Evolutionary conservation across 2,329 filamentous ascomycete species (phyloP).

Genomic region (Diaporthe nobilis): DNA sequence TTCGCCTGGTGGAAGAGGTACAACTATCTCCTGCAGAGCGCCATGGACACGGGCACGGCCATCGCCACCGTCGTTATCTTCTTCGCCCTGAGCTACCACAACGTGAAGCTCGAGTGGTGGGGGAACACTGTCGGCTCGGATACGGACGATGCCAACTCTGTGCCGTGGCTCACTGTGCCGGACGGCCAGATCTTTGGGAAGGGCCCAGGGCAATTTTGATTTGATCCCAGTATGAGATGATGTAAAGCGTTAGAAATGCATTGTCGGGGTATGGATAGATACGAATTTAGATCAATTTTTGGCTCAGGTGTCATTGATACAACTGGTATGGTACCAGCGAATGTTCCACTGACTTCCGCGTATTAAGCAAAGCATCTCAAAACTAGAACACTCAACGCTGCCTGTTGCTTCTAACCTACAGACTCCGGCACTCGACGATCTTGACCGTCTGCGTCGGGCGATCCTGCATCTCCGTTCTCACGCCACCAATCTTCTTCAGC

Average conservation of each 20-base stretch:
- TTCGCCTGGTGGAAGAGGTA: conserved; percentile 53
- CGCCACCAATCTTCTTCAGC: conserved; percentile 28
- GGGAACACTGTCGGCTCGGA: conserved; percentile 52
- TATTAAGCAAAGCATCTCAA: no score
- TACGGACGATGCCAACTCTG: conserved; percentile 52
- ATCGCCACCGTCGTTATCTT: conserved; percentile 52
- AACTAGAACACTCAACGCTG: no score
- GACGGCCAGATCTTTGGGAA: conserved; percentile 50
- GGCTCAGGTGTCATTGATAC: no score
- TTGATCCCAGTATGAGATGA: rapidly evolving
- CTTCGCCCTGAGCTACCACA: conserved; percentile 51
- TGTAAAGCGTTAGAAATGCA: not conserved
- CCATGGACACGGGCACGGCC: conserved; percentile 53
- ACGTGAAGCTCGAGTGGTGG: conserved; percentile 52
- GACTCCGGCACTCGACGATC: conserved; percentile 28
- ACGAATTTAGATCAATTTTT: not conserved
- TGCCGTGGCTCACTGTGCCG: conserved; percentile 51
- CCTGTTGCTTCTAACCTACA: not conserved
- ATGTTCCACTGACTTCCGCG: no score
- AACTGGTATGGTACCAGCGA: no score
- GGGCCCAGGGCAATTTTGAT: conserved; percentile 49
- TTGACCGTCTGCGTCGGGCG: conserved; percentile 32
- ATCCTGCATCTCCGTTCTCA: conserved; percentile 33
- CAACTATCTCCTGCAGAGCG: conserved; percentile 49
- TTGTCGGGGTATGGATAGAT: not conserved